Evolutionary conservation across 768 basidiomycete genomes (phyloP).

Genomic region (Mrakia frigida): DNA sequence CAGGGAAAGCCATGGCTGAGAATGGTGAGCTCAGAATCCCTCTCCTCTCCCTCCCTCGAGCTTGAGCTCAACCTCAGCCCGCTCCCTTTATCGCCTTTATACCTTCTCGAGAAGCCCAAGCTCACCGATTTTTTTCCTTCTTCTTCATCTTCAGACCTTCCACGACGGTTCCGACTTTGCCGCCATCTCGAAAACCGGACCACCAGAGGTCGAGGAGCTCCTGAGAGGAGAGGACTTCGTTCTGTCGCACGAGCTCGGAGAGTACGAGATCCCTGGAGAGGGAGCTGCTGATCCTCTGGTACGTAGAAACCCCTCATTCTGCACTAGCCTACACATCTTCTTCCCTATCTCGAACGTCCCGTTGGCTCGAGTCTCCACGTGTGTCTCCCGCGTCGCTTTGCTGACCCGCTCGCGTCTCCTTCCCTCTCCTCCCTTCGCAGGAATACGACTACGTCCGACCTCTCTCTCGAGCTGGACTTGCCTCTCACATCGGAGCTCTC

Average conservation of each 20-base stretch:
- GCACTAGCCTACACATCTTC: neutral
- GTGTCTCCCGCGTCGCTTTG: too few relatives aligned
- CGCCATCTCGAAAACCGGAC: conserved; percentile 19
- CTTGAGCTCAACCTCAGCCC: neutral
- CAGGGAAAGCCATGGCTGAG: conserved; percentile 25
- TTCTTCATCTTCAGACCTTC: conserved; percentile 25
- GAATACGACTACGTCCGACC: conserved; percentile 33
- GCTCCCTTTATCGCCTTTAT: neutral
- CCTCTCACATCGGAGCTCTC: conserved; percentile 26
- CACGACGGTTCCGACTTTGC: conserved; percentile 33
- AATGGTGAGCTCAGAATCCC: conserved; percentile 22
- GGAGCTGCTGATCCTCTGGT: conserved; percentile 24
- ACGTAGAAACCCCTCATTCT: neutral
- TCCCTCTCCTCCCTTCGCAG: neutral
- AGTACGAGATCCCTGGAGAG: conserved; percentile 28
- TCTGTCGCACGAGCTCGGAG: conserved; percentile 14
- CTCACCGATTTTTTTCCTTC: neutral
- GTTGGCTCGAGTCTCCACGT: neutral
- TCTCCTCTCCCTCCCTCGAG: too few relatives aligned
- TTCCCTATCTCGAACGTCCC: neutral
- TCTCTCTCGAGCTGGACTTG: conserved; percentile 27
- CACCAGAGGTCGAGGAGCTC: conserved; percentile 29
- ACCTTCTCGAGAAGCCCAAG: neutral
- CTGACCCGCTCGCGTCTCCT: neutral
- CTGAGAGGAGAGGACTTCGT: conserved; percentile 32